phyloP scores from a whole-genome alignment of 139 green algal species.

The Coelastrella sp. region DNA sequence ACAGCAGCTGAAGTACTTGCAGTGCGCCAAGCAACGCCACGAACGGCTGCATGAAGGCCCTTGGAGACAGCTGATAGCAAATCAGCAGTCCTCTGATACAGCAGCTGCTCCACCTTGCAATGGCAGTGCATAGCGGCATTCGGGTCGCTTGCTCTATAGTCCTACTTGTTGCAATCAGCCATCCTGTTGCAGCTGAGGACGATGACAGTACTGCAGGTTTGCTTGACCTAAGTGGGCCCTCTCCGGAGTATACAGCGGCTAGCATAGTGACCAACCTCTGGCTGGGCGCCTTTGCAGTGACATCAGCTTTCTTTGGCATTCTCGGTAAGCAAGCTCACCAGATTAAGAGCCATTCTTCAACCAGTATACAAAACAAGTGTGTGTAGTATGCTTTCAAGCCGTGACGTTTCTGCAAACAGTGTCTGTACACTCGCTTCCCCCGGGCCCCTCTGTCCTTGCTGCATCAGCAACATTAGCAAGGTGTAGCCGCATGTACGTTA shows the following conservation, averaged over 20 bases:
- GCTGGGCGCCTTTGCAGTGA: conserved; percentile 27
- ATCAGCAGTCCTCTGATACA: neutral
- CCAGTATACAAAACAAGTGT: too few relatives aligned
- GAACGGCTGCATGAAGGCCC: too few relatives aligned
- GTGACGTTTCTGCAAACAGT: neutral
- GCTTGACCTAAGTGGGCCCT: neutral
- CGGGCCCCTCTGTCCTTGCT: neutral
- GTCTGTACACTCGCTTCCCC: neutral
- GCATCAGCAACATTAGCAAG: too few relatives aligned
- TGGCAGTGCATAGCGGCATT: neutral
- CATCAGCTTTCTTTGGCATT: conserved; percentile 25
- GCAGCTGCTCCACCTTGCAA: neutral
- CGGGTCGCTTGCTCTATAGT: neutral
- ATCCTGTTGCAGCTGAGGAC: neutral
- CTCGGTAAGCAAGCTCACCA: conserved; percentile 12
- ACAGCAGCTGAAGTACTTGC: too few relatives aligned
- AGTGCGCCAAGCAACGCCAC: too few relatives aligned
- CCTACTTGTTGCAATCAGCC: neutral
- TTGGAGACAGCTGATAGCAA: too few relatives aligned
- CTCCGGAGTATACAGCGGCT: conserved; percentile 23
- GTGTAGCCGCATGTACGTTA: too few relatives aligned
- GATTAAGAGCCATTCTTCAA: neutral
- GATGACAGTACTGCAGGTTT: neutral
- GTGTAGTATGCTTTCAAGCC: neutral
- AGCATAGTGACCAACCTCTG: conserved; percentile 43